Evolutionary conservation across 257 asterid genomes (phyloP).

Genomic region (Nicotiana tomentosiformis): DNA sequence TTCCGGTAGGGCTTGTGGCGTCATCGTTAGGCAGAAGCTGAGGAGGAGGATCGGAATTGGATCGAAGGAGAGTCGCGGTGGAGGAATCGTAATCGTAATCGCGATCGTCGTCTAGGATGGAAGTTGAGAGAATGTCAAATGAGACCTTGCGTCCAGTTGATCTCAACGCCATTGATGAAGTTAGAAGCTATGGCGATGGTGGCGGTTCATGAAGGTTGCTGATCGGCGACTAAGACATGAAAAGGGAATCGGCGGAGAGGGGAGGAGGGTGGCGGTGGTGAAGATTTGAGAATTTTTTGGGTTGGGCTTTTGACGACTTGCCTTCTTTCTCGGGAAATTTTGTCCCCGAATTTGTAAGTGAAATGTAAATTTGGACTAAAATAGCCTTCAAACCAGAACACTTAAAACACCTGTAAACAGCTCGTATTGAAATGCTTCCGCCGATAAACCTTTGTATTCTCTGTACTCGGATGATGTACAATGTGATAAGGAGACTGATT

Average conservation of each 20-base stretch:
- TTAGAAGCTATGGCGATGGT: background rate
- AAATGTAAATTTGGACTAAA: too few relatives aligned
- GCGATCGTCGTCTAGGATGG: conserved; percentile 32
- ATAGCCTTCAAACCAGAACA: too few relatives aligned
- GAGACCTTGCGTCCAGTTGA: conserved; percentile 54
- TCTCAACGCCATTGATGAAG: conserved; percentile 43
- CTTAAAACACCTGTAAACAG: too few relatives aligned
- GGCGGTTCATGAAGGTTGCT: conserved; percentile 4
- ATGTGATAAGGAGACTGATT: conserved; percentile 30
- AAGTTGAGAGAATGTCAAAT: conserved; percentile 47
- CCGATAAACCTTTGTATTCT: too few relatives aligned
- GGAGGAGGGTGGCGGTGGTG: background rate
- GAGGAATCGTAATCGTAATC: conserved; percentile 12
- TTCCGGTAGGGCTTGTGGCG: conserved; percentile 19
- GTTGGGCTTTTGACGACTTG: background rate
- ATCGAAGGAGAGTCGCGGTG: conserved; percentile 24
- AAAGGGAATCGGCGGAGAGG: background rate
- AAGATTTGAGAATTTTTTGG: background rate
- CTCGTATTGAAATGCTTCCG: too few relatives aligned
- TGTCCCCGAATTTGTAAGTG: too few relatives aligned
- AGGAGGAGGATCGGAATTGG: conserved; percentile 48
- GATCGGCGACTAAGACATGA: background rate
- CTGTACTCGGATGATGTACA: conserved; percentile 29
- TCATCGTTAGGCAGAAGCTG: conserved; percentile 10
- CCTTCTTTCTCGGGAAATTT: too few relatives aligned